Base-by-base conservation (phyloP, 2,329 filamentous ascomycete species). In the Teratosphaeria zuluensis region DNA sequence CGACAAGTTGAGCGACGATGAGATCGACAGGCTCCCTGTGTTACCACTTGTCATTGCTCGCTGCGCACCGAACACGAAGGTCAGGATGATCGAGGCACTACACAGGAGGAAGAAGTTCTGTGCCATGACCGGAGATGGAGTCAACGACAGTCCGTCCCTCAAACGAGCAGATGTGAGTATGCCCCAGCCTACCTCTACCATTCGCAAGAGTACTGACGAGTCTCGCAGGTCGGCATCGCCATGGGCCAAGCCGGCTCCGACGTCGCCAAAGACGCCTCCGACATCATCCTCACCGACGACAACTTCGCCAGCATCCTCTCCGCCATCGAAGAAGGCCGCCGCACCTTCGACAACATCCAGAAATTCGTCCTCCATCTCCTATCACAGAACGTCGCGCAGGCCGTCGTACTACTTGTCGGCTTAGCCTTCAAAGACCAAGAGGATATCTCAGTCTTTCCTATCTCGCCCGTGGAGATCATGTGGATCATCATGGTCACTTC, bases 401-500 rank as follows among this genome's bases (percentile, higher is more conserved):
- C 92, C 7, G 85, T 89, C 62, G 85, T 90, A 0, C 79, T 95
- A 16, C 84, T 95, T 30, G 85, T 90, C 46, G 91, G 91, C 56
- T 83, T 95, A 3, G 87, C 80, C 0, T 95, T 95, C 76, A 88
- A 90, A 67, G 91, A 95, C 69, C 64, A 74, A 2, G 76, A 79
- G 9, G 81, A 83, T 8, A 81, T 89, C 61, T 94, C 90, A 0
- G 90, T 95, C 9, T 95, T 95, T 72, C 91, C 90, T 4, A 83
- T 95, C 52, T 85, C 89, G 0, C 90, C 91, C 0, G 84, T 95
- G 11, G 86, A 95, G 67, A 92, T 95, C 62, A 82, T 96, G 60
- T 96, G 90, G 90, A 90, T 96, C 72, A 95, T 95, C 74, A 92
- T 95, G 88, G 82, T 94, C 58, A 96, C 91, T 0, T 92, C 89